A percentile compares a stretch with the other conserved stretches of the same genome.
These are phyloP conservation scores for Nitzschia sp. DNA, from an alignment of 108 stramenopile species.

Conservation along the genomic window DNA sequence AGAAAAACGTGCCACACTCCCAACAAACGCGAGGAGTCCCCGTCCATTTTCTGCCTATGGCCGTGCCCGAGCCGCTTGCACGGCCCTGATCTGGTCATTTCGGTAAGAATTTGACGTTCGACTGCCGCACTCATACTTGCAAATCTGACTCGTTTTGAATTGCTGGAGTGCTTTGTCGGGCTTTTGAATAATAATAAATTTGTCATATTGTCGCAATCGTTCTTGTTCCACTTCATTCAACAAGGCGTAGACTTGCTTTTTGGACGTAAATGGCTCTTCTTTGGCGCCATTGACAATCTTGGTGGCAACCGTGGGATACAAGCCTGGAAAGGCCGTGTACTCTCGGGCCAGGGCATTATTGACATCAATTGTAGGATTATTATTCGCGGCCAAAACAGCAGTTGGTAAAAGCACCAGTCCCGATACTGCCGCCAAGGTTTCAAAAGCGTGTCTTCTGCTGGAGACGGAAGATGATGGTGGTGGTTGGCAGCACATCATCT, in stretches of 20 bases:
- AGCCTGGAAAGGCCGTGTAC: conserved; percentile 36
- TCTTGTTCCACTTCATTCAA: conserved; percentile 30
- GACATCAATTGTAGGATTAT: conserved; percentile 24
- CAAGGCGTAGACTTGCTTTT: conserved; percentile 26
- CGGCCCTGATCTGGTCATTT: conserved; percentile 31
- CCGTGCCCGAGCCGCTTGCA: conserved; percentile 12
- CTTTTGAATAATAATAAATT: conserved; percentile 21
- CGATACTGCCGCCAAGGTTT: neutral
- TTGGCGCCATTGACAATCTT: conserved; percentile 38
- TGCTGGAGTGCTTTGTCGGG: conserved; percentile 18
- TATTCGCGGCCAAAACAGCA: conserved; percentile 4
- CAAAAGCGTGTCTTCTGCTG: too few species aligned
- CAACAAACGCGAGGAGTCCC: too few species aligned
- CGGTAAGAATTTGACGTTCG: conserved; percentile 19
- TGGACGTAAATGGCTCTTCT: conserved; percentile 19
- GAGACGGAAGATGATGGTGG: too few species aligned
- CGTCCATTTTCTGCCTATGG: too few species aligned
- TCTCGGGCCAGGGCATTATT: conserved; percentile 44
- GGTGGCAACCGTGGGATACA: conserved; percentile 38
- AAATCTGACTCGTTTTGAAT: conserved; percentile 39
- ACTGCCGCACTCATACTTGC: conserved; percentile 39
- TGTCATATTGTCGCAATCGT: conserved; percentile 31
- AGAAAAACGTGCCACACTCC: too few species aligned
- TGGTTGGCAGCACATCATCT: too few species aligned
- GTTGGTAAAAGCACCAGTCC: neutral